Evolutionary conservation across 1,284 basidiomycete species (phyloP).

Genomic region (Schizopora paradoxa): DNA sequence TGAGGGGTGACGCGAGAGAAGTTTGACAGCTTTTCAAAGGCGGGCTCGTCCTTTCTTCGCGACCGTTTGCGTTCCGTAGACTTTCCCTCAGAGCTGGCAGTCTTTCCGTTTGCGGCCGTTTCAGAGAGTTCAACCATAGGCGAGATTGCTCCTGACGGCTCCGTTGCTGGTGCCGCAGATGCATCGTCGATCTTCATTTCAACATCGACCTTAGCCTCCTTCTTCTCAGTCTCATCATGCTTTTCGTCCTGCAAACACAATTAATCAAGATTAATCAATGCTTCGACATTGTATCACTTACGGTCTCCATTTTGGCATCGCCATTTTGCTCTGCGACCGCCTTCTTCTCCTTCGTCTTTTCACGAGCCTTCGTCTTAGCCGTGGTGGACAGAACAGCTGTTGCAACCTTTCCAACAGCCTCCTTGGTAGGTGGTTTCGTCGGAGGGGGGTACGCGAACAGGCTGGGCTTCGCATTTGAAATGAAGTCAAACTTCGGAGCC

Average conservation of each 20-base stretch:
- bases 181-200: slow-evolving; percentile 69
- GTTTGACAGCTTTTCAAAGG: slow-evolving; percentile 77
- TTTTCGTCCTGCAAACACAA: slow-evolving; percentile 45
- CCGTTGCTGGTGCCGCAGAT: slow-evolving; percentile 29
- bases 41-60: slow-evolving; percentile 67
- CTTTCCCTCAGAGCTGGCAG: slow-evolving; percentile 27
- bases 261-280: slow-evolving; percentile 4
- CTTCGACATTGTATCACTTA: slow-evolving; percentile 37
- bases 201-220: slow-evolving; percentile 58
- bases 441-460: slow-evolving; percentile 85
- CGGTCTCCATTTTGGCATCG: slow-evolving; percentile 76
- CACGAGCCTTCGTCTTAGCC: slow-evolving; percentile 87
- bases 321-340: slow-evolving; percentile 59
- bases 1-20: slow-evolving; percentile 91
- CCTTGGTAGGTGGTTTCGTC: slow-evolving; percentile 85
- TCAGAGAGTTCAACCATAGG: slow-evolving; percentile 53
- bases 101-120: slow-evolving; percentile 43
- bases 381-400: slow-evolving; percentile 94
- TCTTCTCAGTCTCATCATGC: slow-evolving; percentile 45
- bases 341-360: slow-evolving; percentile 71
- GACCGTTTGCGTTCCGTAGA: slow-evolving; percentile 31
- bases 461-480: slow-evolving; percentile 83
- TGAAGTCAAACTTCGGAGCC: slow-evolving; percentile 87
- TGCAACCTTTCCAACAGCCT: slow-evolving; percentile 83
- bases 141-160: slow-evolving; percentile 46